Evolutionary conservation across 345 rosid species (phyloP).

Genomic region (Dipteronia sinensis): DNA sequence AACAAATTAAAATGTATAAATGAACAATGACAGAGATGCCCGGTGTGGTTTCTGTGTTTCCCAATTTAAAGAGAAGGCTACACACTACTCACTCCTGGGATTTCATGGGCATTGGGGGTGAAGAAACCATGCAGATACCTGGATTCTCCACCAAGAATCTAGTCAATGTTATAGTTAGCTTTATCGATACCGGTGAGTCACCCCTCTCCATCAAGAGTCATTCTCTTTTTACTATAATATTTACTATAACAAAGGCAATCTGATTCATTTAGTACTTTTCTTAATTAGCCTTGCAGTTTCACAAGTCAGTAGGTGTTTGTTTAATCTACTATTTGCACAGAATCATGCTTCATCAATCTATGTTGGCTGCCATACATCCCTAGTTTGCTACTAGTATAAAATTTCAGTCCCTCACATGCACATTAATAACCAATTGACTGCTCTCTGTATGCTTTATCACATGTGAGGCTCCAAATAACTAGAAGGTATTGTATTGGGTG

Average conservation of each 20-base stretch:
- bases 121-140: constrained; percentile 51
- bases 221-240: neutral
- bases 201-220: too few species aligned
- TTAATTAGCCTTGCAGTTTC: too few species aligned
- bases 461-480: neutral
- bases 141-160: constrained; percentile 56
- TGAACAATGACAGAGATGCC: constrained; percentile 42
- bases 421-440: neutral
- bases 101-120: constrained; percentile 53
- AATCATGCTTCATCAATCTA: neutral
- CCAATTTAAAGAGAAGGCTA: constrained; percentile 47
- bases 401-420: too few species aligned
- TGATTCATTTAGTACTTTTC: neutral
- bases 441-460: too few species aligned
- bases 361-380: neutral
- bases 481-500: neutral
- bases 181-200: constrained; percentile 60
- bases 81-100: constrained; percentile 69
- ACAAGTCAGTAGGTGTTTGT: too few species aligned
- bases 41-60: constrained; percentile 56
- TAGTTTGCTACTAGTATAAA: neutral
- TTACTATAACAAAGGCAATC: neutral
- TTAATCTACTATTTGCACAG: neutral
- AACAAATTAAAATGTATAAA: neutral
- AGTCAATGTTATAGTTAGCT: constrained; percentile 48